phyloP scores from a whole-genome alignment of 352 stramenopile genomes.

The Globisporangium echinulatum region DNA sequence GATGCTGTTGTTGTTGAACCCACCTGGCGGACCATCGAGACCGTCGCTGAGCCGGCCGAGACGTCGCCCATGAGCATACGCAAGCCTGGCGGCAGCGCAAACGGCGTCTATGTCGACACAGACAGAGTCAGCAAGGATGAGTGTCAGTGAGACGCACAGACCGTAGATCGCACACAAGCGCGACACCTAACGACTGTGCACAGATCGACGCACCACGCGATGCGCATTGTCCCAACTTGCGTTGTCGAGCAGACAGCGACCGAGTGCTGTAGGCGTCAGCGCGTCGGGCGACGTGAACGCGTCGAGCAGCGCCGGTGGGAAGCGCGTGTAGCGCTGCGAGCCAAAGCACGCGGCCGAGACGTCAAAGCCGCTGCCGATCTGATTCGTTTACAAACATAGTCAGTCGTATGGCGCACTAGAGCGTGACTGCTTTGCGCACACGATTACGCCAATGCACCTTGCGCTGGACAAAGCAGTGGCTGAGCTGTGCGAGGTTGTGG shows the following conservation, averaged over 20 bases:
- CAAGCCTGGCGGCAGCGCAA: slow-evolving; percentile 60
- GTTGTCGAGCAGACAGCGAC: slow-evolving; percentile 28
- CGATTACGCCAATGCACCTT: slow-evolving; percentile 56
- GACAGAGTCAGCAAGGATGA: no score
- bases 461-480: slow-evolving; percentile 93
- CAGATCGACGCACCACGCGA: slow-evolving; percentile 29
- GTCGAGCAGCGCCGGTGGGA: slow-evolving; percentile 56
- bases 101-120: slow-evolving; percentile 30
- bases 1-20: slow-evolving; percentile 5
- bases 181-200: background rate
- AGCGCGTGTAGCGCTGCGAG: slow-evolving; percentile 92
- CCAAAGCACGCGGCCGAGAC: slow-evolving; percentile 92
- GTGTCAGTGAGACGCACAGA: background rate
- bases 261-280: slow-evolving; percentile 55
- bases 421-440: no score
- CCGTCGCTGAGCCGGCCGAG: slow-evolving; percentile 87
- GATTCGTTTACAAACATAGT: background rate
- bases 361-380: slow-evolving; percentile 97
- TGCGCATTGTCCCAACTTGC: slow-evolving; percentile 32
- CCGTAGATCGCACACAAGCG: background rate
- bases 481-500: slow-evolving; percentile 94
- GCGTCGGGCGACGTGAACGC: slow-evolving; percentile 40
- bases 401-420: no score
- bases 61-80: slow-evolving; percentile 95
- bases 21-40: slow-evolving; percentile 82